Base-by-base conservation (phyloP, 31 red algal genomes). In the Asparagopsis taxiformis region DNA sequence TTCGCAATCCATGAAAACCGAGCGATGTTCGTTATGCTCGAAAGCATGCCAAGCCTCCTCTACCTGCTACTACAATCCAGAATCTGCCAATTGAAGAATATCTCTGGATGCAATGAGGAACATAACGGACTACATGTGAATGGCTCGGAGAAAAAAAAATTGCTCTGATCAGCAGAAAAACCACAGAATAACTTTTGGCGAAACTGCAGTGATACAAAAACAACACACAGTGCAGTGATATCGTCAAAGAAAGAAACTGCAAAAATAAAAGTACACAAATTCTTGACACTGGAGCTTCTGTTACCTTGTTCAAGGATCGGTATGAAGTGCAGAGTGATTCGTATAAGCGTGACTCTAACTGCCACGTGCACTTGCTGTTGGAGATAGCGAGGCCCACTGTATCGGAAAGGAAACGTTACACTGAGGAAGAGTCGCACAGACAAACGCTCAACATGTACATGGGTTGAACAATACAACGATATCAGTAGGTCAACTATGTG, bases 311-410 rank as follows among this genome's bases (percentile, higher is more conserved):
- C 20, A 59, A 15, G 21, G 21, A 59, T 22, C 29, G 8, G 7
- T 15, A 59, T 59, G 55, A 25, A 25, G 21, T 25, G 20, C 21
- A 25, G 19, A 25, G 29, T 59, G 55, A 9, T 25, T n/a, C 55
- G 7, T 16, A 15, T 15, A 8, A 16, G 21, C 21, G 55, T 25
- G 21, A 59, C 29, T 15, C 19, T 25, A 59, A 59, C 21, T 9
- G 7, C 21, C 21, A 59, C 29, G 55, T 59, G 8, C 55, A 59
- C 20, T 59, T 9, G 55, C 55, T 16, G 55, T 59, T n/a, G 55
- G 20, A 25, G 7, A n/a, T 16, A 7, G 7, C 21, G 55, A 59
- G 7, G 29, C 7, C 19, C 8, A 59, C 7, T 59, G 9, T 21
- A n/a, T 16, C 20, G 55, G 55, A 59, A 59, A 59, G 29, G 20